Percentiles rank a stretch among this genome's conserved stretches.
Conservation (phyloP, 345 rosid species). For the Mangifera indica region DNA sequence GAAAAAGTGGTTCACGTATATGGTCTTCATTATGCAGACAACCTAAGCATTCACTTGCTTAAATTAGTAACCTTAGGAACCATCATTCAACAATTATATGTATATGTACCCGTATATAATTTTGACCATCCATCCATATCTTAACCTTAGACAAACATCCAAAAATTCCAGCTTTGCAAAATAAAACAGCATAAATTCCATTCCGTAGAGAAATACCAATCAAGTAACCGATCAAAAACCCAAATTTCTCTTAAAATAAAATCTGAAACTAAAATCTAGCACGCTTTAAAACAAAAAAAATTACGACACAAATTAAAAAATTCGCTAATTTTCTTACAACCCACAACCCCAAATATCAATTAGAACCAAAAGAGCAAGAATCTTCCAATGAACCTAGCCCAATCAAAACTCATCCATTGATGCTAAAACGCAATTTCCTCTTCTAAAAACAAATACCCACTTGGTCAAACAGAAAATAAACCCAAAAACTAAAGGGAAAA, state of each 20-base stretch:
- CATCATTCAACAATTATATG: background rate
- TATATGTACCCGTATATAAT: background rate
- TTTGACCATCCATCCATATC: background rate
- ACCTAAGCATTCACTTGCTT: background rate
- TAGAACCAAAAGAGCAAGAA: conserved; percentile 2
- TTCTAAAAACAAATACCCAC: background rate
- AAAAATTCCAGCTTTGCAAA: conserved; percentile 3
- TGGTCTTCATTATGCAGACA: background rate
- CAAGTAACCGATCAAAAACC: conserved; percentile 1
- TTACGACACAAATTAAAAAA: background rate
- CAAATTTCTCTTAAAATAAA: background rate
- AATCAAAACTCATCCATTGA: background rate
- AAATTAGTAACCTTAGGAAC: background rate
- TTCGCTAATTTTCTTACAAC: background rate
- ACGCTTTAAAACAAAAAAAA: conserved; percentile 2
- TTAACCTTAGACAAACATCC: conserved; percentile 7
- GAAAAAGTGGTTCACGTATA: background rate
- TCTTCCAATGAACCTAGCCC: background rate
- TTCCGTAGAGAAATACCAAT: background rate
- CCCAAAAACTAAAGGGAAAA: background rate
- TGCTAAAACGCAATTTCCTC: conserved; percentile 1
- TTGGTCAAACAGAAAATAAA: background rate
- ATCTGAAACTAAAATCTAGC: background rate
- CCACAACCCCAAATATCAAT: conserved; percentile 7
- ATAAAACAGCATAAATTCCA: conserved; percentile 1